phyloP scores from a whole-genome alignment of 202 grass and related monocot species.

The Cymbopogon flexuosus region DNA sequence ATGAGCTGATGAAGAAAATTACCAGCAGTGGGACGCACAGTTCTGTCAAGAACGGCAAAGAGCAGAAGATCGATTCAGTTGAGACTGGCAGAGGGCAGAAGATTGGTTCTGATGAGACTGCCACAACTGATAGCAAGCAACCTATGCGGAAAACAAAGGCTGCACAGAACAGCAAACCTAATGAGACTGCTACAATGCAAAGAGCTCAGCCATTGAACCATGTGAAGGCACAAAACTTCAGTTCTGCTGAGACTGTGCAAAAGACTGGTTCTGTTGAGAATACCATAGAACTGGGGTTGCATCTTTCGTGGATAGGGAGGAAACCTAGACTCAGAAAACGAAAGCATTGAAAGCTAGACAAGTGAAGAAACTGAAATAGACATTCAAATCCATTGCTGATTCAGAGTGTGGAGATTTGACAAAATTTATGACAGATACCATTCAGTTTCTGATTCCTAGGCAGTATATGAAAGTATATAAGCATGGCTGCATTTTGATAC shows the following conservation, averaged over 20 bases:
- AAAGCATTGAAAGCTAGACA: background rate
- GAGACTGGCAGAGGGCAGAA: background rate
- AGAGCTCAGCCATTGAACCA: background rate
- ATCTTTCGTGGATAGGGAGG: background rate
- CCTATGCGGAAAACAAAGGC: background rate
- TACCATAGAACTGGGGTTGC: background rate
- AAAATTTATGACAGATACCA: background rate
- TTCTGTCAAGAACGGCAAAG: conserved; percentile 26
- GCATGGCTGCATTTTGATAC: background rate
- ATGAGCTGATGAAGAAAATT: conserved; percentile 14
- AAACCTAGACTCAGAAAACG: background rate
- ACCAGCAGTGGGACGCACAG: background rate
- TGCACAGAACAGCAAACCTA: background rate
- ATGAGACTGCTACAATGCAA: background rate
- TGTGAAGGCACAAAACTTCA: background rate
- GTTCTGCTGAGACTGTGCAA: background rate
- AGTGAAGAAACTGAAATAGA: background rate
- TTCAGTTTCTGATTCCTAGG: background rate
- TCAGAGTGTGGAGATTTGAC: background rate
- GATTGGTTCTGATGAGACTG: background rate
- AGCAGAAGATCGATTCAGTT: background rate
- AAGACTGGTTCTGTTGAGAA: background rate
- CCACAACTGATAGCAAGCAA: background rate
- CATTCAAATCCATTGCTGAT: background rate
- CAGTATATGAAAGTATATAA: background rate